Conservation (phyloP, 2,329 filamentous ascomycete genomes). For the Zymoseptoria brevis region DNA sequence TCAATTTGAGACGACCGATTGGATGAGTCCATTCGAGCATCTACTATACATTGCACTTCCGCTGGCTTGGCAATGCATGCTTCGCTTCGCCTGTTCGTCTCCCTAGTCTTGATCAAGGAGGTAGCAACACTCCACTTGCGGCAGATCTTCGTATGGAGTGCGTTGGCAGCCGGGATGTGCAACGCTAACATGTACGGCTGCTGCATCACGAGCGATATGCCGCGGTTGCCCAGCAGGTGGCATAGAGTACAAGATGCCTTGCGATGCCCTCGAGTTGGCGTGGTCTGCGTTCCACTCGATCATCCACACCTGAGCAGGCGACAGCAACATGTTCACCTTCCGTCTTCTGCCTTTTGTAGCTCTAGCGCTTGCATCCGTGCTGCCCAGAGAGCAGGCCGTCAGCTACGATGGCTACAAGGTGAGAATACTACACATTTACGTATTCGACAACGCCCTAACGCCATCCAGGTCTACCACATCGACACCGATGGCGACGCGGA, state of each 20-base stretch:
- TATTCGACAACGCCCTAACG: background rate
- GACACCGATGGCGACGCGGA: conserved; percentile 8
- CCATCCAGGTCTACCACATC: conserved; percentile 7
- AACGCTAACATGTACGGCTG: background rate
- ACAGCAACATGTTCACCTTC: conserved; percentile 4
- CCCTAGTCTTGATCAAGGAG: background rate
- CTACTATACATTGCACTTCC: background rate
- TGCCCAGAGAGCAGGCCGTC: conserved; percentile 7
- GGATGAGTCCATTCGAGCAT: too few relatives aligned
- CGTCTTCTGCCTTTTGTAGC: conserved; percentile 5
- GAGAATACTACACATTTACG: background rate
- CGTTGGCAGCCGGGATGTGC: background rate
- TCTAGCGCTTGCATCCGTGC: conserved; percentile 9
- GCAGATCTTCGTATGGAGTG: background rate
- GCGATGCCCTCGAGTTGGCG: background rate
- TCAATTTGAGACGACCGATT: background rate
- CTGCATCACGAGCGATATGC: background rate
- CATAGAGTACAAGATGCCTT: background rate
- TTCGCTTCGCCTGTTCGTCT: background rate
- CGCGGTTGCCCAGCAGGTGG: background rate
- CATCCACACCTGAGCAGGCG: background rate
- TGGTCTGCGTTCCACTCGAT: background rate
- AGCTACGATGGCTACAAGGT: conserved; percentile 12
- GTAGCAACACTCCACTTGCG: background rate
- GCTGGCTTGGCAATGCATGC: background rate